Evolutionary conservation across 768 basidiomycete genomes (phyloP).

Genomic region (Russula ochroleuca): DNA sequence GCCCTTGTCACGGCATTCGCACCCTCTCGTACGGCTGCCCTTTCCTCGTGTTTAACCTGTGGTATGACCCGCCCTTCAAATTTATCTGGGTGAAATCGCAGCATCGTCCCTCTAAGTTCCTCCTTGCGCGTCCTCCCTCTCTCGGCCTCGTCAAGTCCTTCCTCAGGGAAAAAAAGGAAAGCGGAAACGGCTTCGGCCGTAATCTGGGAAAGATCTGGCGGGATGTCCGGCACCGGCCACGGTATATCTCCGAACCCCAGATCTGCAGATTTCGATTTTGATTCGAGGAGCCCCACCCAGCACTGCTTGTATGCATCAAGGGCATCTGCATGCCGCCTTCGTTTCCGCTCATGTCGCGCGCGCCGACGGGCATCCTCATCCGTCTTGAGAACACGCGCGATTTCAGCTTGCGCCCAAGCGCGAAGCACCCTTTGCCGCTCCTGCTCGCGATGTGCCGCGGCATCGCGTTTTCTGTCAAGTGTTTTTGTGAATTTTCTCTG

Average conservation of each 20-base stretch:
- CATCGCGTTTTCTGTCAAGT: conserved; percentile 56
- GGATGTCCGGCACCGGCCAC: conserved; percentile 48
- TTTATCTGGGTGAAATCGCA: conserved; percentile 71
- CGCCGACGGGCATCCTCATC: conserved; percentile 51
- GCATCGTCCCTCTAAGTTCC: conserved; percentile 52
- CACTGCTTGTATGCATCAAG: conserved; percentile 52
- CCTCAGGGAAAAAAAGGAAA: conserved; percentile 49
- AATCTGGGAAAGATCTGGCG: conserved; percentile 34
- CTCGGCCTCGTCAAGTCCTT: conserved; percentile 33
- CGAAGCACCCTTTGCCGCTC: conserved; percentile 50
- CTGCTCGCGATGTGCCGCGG: conserved; percentile 60
- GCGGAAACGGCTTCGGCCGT: conserved; percentile 41
- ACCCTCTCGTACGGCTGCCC: conserved; percentile 50
- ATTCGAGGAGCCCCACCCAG: conserved; percentile 44
- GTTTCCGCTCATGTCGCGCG: conserved; percentile 47
- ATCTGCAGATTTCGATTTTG: conserved; percentile 28
- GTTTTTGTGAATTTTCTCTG: background rate
- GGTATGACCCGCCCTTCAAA: conserved; percentile 64
- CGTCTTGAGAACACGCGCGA: conserved; percentile 45
- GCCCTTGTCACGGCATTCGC: conserved; percentile 61
- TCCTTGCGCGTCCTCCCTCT: conserved; percentile 44
- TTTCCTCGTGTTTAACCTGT: conserved; percentile 45
- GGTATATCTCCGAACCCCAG: conserved; percentile 53
- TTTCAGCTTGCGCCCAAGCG: conserved; percentile 54
- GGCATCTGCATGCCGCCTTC: conserved; percentile 42